Evolutionary conservation across 257 asterid species (phyloP).

Genomic region (Capsicum pubescens): DNA sequence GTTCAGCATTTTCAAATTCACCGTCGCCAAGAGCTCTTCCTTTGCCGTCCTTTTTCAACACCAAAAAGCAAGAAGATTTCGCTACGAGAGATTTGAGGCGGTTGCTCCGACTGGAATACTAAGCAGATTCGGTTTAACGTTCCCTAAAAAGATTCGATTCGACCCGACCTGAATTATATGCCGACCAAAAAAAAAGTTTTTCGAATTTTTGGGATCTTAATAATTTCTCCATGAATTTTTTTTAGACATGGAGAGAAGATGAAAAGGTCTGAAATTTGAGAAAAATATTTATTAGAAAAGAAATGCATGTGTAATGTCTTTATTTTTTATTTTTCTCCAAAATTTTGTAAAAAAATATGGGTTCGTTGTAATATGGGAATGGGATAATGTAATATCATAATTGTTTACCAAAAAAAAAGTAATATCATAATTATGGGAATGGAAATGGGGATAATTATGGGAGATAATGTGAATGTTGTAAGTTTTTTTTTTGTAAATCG

Average conservation of each 20-base stretch:
- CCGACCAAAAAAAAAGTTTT: not conserved
- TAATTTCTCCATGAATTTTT: slow-evolving; percentile 8
- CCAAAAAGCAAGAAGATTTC: slow-evolving; percentile 34
- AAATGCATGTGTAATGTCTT: not conserved
- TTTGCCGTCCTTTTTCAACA: slow-evolving; percentile 62
- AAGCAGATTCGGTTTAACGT: not conserved
- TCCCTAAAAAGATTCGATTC: not conserved
- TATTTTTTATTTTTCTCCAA: not conserved
- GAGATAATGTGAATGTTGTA: too few species aligned
- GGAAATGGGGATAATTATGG: not conserved
- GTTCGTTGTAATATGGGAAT: not conserved
- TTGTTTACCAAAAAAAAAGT: not conserved
- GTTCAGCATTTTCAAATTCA: slow-evolving; percentile 64
- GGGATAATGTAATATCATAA: not conserved
- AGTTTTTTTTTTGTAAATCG: not conserved
- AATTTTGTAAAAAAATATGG: not conserved
- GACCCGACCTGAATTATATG: not conserved
- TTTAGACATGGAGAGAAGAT: slow-evolving; percentile 18
- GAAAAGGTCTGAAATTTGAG: slow-evolving; percentile 28
- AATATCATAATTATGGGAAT: not conserved
- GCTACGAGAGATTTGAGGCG: slow-evolving; percentile 61
- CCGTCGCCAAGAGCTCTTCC: slow-evolving; percentile 82
- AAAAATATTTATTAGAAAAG: slow-evolving; percentile 8
- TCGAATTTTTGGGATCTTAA: not conserved
- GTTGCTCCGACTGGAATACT: slow-evolving; percentile 46